Conservation (phyloP, 2,329 filamentous ascomycete genomes). For the Magnaporthiopsis rhizophila region DNA sequence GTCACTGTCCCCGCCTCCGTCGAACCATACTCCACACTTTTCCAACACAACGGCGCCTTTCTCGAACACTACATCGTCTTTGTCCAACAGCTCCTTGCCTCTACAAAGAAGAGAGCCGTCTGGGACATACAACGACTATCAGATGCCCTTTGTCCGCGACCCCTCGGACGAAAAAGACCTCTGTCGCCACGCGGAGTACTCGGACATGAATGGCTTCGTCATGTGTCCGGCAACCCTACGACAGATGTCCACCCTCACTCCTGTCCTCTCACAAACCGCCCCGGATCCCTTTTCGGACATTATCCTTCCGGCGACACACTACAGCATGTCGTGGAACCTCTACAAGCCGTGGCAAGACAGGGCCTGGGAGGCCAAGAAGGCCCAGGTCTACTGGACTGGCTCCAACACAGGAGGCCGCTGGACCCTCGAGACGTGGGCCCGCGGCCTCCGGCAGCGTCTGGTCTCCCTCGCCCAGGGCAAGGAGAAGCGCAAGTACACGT, state of each 20-base stretch:
- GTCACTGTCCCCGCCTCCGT: too few relatives aligned
- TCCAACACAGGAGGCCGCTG: slow-evolving; percentile 43
- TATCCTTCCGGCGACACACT: slow-evolving; percentile 11
- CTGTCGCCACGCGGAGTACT: slow-evolving; percentile 37
- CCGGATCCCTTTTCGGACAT: slow-evolving; percentile 11
- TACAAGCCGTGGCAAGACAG: slow-evolving; percentile 34
- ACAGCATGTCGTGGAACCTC: slow-evolving; percentile 9
- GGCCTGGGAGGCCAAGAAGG: slow-evolving; percentile 39
- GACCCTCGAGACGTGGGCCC: slow-evolving; percentile 26
- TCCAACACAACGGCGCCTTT: too few relatives aligned
- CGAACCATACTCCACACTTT: too few relatives aligned
- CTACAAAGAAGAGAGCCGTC: not conserved
- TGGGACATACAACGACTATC: slow-evolving; percentile 4
- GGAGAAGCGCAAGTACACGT: slow-evolving; percentile 18
- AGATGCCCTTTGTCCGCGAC: slow-evolving; percentile 30
- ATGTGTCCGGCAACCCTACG: slow-evolving; percentile 33
- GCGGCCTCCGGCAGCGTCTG: slow-evolving; percentile 41
- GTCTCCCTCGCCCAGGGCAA: slow-evolving; percentile 28
- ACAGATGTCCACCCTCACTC: slow-evolving; percentile 31
- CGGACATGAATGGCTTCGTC: slow-evolving; percentile 34
- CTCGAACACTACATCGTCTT: too few relatives aligned
- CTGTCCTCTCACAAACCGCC: slow-evolving; percentile 26
- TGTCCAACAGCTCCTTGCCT: too few relatives aligned
- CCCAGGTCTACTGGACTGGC: slow-evolving; percentile 49
- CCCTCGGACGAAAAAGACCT: slow-evolving; percentile 24